Percentiles rank a stretch among this genome's conserved stretches.
Evolutionary conservation across 768 basidiomycete species (phyloP).

Genomic region (Boletus coccyginus): DNA sequence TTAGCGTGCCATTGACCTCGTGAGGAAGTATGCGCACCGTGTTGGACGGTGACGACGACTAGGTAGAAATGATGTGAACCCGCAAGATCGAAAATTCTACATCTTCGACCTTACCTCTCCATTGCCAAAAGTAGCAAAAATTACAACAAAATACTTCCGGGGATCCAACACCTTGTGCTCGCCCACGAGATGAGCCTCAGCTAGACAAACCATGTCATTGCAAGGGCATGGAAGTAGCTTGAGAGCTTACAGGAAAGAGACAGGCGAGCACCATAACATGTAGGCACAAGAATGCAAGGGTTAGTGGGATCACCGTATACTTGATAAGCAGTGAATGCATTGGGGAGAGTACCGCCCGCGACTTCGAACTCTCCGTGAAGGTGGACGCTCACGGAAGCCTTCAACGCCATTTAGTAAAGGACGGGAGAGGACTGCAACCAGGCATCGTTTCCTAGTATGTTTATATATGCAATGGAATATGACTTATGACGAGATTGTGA

Average conservation of each 20-base stretch:
- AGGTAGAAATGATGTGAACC: background rate
- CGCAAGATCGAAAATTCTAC: background rate
- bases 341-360: background rate
- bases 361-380: background rate
- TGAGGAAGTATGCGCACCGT: conserved; percentile 12
- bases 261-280: background rate
- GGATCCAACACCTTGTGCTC: background rate
- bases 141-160: background rate
- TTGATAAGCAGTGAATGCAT: background rate
- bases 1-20: background rate
- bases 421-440: background rate
- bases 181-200: background rate
- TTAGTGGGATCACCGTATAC: background rate
- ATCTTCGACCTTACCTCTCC: background rate
- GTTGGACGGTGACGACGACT: conserved; percentile 24
- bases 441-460: no score
- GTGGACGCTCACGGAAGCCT: background rate
- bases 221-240: background rate
- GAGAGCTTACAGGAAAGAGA: background rate
- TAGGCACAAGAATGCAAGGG: background rate
- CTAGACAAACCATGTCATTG: background rate
- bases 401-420: background rate
- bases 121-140: no score
- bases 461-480: no score
- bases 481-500: background rate